These are phyloP conservation scores for Jatropha podagrica DNA, from an alignment of 441 rosid genomes.

Conservation along the genomic window DNA sequence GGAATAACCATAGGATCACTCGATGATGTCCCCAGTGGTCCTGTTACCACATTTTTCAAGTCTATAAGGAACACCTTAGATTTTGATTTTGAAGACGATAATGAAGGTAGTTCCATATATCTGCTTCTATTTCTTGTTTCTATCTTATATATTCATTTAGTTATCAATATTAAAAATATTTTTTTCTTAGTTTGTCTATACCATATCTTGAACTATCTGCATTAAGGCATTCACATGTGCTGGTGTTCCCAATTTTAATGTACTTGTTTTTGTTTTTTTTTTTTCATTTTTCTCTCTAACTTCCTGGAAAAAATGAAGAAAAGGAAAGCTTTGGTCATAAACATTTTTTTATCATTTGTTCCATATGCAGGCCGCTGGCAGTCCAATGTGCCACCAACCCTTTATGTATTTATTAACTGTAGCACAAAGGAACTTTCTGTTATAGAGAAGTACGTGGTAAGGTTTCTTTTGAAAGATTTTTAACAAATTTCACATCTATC, in stretches of 20 bases:
- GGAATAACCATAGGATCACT: conserved; percentile 74
- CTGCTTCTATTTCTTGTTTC: neutral
- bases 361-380: conserved; percentile 73
- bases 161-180: neutral
- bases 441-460: conserved; percentile 93
- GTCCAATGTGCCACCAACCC: conserved; percentile 69
- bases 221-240: neutral
- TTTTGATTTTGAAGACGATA: conserved; percentile 92
- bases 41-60: conserved; percentile 74
- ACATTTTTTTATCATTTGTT: conserved; percentile 20
- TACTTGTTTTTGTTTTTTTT: neutral
- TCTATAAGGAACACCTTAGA: conserved; percentile 84
- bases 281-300: neutral
- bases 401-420: conserved; percentile 76
- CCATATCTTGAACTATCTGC: neutral
- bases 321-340: conserved; percentile 11
- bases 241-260: neutral
- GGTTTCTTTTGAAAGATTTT: conserved; percentile 18
- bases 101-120: conserved; percentile 60
- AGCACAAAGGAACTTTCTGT: conserved; percentile 83
- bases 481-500: conserved; percentile 15
- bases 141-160: neutral
- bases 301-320: neutral
- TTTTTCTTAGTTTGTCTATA: neutral
- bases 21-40: conserved; percentile 72